A percentile compares a stretch with the other conserved stretches of the same genome.
Evolutionary conservation across 108 stramenopile species (phyloP).

Genomic region (Asterionellopsis glacialis): DNA sequence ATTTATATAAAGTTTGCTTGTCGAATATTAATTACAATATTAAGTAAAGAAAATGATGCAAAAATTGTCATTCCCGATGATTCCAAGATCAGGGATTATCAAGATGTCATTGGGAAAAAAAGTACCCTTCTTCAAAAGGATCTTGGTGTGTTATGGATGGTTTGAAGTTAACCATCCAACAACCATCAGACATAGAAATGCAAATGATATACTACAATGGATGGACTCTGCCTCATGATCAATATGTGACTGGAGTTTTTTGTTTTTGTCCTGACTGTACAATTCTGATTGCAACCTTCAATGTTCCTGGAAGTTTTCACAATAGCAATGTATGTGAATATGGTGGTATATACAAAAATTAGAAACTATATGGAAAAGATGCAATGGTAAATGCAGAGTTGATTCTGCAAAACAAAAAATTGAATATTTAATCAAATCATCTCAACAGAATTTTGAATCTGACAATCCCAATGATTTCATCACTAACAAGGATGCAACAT

Average conservation of each 20-base stretch:
- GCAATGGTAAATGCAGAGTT: constrained; percentile 14
- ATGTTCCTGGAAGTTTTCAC: constrained; percentile 27
- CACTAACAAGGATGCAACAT: constrained; percentile 5
- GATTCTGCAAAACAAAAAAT: constrained; percentile 13
- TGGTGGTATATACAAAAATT: constrained; percentile 31
- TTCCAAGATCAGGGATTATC: neutral
- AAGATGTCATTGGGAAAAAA: neutral
- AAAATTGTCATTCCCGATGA: neutral
- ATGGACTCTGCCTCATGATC: constrained; percentile 7
- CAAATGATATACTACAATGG: constrained; percentile 6
- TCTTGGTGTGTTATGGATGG: constrained; percentile 17
- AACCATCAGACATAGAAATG: neutral
- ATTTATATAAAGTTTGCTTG: neutral
- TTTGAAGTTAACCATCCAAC: constrained; percentile 11
- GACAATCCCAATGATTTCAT: neutral
- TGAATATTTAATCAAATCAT: constrained; percentile 8
- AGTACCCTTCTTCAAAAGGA: neutral
- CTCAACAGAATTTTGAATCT: neutral
- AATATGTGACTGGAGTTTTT: constrained; percentile 14
- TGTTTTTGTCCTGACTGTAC: constrained; percentile 31
- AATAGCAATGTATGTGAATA: constrained; percentile 20
- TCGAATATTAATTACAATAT: neutral
- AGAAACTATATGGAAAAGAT: constrained; percentile 11
- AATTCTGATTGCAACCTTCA: constrained; percentile 18
- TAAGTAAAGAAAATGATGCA: neutral